phyloP scores from a whole-genome alignment of 2,329 filamentous ascomycete genomes.

The Penicillium italicum region DNA sequence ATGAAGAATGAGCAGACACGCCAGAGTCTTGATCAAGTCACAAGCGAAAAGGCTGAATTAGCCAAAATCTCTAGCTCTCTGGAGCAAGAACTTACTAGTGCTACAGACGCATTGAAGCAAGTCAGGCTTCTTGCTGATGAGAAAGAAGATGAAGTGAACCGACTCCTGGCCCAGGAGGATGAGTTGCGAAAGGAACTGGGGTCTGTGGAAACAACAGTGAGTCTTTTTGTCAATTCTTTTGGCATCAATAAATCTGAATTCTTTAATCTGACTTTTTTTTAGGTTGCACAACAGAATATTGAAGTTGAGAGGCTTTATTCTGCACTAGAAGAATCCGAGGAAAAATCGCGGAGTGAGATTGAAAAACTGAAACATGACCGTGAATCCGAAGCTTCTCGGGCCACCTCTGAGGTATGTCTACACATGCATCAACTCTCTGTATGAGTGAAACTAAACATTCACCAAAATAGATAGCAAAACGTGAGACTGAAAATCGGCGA shows the following conservation, averaged over 20 bases:
- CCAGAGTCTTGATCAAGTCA: slow-evolving; percentile 20
- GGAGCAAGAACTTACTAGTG: slow-evolving; percentile 23
- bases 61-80: slow-evolving; percentile 23
- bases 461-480: slow-evolving; percentile 19
- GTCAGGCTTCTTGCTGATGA: slow-evolving; percentile 17
- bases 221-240: not conserved
- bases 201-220: slow-evolving; percentile 25
- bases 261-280: slow-evolving; percentile 6
- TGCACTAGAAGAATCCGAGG: slow-evolving; percentile 22
- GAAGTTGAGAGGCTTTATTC: slow-evolving; percentile 22
- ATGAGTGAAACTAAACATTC: not conserved
- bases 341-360: slow-evolving; percentile 19
- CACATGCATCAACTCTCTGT: not conserved
- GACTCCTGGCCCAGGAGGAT: slow-evolving; percentile 21
- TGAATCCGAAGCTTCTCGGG: slow-evolving; percentile 19
- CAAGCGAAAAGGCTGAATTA: slow-evolving; percentile 24
- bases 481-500: slow-evolving; percentile 26
- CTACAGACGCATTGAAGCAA: slow-evolving; percentile 24
- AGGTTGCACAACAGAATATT: slow-evolving; percentile 26
- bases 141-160: slow-evolving; percentile 27
- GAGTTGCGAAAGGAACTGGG: slow-evolving; percentile 15
- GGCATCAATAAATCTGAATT: not conserved
- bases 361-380: slow-evolving; percentile 22
- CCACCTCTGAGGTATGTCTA: slow-evolving; percentile 23
- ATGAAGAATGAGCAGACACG: slow-evolving; percentile 22